Conservation (phyloP, 495 filamentous ascomycete species). For the Pyronema omphalodes region DNA sequence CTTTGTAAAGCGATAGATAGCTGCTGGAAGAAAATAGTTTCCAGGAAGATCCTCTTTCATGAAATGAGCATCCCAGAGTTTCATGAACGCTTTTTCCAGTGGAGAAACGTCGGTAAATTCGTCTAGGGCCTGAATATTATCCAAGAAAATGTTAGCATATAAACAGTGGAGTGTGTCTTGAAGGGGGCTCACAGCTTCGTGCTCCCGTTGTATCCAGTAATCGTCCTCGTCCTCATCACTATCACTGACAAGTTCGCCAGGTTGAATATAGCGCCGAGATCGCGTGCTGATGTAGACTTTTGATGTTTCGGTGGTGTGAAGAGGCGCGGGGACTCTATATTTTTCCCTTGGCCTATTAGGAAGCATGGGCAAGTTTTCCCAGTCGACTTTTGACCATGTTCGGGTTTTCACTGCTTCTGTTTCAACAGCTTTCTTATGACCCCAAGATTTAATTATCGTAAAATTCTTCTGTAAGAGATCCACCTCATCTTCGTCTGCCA, state of each 20-base stretch:
- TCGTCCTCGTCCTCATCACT: constrained; percentile 25
- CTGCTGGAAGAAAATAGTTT: too few relatives aligned
- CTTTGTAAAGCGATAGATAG: too few relatives aligned
- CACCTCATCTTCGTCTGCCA: constrained; percentile 10
- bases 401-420: constrained; percentile 21
- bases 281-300: constrained; percentile 18
- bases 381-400: constrained; percentile 10
- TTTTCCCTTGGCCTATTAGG: constrained; percentile 11
- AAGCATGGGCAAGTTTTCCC: constrained; percentile 10
- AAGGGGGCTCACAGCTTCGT: constrained; percentile 19
- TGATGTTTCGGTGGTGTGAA: constrained; percentile 9
- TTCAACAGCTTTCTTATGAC: constrained; percentile 20
- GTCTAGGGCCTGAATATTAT: constrained; percentile 15
- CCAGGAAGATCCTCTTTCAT: too few relatives aligned
- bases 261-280: constrained; percentile 20
- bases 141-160: neutral
- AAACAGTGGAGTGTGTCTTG: neutral
- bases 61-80: constrained; percentile 19
- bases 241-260: constrained; percentile 20
- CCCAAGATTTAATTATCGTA: neutral
- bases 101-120: constrained; percentile 21
- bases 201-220: constrained; percentile 20
- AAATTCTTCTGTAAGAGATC: too few relatives aligned
- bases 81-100: constrained; percentile 20
- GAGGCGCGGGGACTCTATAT: constrained; percentile 14